Evolutionary conservation across 164 flowering plant genomes (phyloP), one percentile per base, ranked within the genome.

Genomic region (Aristolochia contorta): DNA sequence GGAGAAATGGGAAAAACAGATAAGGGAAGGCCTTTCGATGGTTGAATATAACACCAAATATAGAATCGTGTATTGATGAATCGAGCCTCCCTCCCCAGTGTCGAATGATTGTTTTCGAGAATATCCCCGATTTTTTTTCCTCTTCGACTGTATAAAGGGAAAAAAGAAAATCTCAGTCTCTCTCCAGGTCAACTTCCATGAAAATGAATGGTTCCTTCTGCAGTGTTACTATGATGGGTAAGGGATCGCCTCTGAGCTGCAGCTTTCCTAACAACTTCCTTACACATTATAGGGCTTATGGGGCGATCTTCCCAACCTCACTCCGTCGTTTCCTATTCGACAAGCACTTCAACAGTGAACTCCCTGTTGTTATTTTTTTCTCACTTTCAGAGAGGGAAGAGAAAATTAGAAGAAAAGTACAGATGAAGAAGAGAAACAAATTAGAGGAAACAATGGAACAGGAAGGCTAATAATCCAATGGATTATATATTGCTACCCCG

Each of bases 61-160:
- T 47, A 33, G 60, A 55, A 14, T 20, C 54, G 54, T 60, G 60
- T 57, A 54, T 69, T 53, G 47, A 64, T 37, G 56, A 22, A 62
- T 52, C 61, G 58, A 51, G 33, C 43, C 18, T 51, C 45, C 45
- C 43, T 27, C 52, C 25, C 15, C 21, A 3, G 19, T 58, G 59
- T 77, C 48, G 72, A 65, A 59, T 21, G 64, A 64, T 61, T 62
- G 61, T 62, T 19, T 27, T 41, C 16, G 45, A 58, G 74, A 75
- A 74, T 68, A 66, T 69, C 61, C 67, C 58, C 25, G 41, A 52
- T 30, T 32, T 62, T 32, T 46, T 24, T 12, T 45, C 52, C 19
- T 14, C 27, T 47, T 32, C 37, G 16, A 16, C n/a, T 47, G 12
- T 2, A 41, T 32, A 61, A 55, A 43, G 3, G 8, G 25, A 12